Conservation (phyloP, 1,284 basidiomycete species). For the Ceratorhiza oryzae-sativae region DNA sequence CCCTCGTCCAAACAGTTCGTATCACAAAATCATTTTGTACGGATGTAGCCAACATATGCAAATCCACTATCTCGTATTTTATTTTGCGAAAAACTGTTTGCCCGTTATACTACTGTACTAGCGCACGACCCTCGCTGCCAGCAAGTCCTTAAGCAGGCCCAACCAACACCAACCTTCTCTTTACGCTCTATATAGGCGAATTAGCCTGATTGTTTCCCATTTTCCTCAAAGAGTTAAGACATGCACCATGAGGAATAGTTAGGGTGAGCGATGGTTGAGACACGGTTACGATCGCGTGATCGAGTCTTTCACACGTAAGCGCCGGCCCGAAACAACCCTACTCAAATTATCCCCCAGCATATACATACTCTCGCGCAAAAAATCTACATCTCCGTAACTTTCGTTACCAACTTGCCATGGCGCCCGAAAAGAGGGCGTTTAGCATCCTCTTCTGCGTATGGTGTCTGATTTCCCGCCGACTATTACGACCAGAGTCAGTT, state of each 20-base stretch:
- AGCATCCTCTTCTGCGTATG: background rate
- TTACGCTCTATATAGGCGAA: too few species aligned
- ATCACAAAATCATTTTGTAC: background rate
- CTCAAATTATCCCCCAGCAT: too few species aligned
- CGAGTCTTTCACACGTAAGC: too few species aligned
- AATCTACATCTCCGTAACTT: background rate
- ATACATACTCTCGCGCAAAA: too few species aligned
- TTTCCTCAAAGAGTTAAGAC: too few species aligned
- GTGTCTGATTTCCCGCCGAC: background rate
- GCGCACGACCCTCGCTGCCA: conserved; percentile 33
- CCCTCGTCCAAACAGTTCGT: background rate
- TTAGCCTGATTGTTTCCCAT: too few species aligned
- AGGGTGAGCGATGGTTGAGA: background rate
- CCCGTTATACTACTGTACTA: conserved; percentile 30
- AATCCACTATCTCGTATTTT: background rate
- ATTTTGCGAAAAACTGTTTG: background rate
- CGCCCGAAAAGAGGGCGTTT: background rate
- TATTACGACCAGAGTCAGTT: background rate
- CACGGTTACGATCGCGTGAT: background rate
- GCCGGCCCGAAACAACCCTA: too few species aligned
- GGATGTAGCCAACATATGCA: conserved; percentile 3
- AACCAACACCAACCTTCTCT: conserved; percentile 6
- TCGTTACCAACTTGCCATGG: background rate
- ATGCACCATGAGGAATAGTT: too few species aligned
- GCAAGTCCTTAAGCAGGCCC: conserved; percentile 35